Conservation (phyloP, 2,329 filamentous ascomycete species). For the Fusarium xyrophilum region DNA sequence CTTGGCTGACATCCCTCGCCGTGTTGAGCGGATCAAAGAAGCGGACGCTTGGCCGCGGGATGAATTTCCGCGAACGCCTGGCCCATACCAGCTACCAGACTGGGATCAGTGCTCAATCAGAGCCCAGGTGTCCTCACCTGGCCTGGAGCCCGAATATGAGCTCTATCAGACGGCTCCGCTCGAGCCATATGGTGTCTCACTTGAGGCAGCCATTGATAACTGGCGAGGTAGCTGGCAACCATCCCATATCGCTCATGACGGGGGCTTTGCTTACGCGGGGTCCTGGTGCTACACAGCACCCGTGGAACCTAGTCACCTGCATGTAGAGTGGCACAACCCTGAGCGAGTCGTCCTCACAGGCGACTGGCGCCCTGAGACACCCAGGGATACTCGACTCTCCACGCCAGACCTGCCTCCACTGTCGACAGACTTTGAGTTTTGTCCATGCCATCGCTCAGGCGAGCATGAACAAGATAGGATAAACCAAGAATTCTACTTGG, state of each 20-base stretch:
- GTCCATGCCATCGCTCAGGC: constrained; percentile 18
- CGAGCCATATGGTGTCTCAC: constrained; percentile 12
- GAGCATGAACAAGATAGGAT: constrained; percentile 26
- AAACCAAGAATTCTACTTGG: constrained; percentile 34
- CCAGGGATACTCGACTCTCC: constrained; percentile 26
- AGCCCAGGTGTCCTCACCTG: not conserved
- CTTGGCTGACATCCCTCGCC: not conserved
- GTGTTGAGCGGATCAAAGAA: not conserved
- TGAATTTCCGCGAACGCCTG: constrained; percentile 7
- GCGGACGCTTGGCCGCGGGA: not conserved
- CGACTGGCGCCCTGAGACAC: constrained; percentile 27
- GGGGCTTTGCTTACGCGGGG: constrained; percentile 22
- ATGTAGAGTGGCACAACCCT: not conserved
- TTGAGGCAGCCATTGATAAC: not conserved
- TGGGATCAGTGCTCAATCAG: not conserved
- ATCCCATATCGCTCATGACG: not conserved
- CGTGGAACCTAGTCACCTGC: not conserved
- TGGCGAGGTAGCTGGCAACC: not conserved
- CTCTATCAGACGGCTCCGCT: not conserved
- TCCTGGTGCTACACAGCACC: constrained; percentile 30
- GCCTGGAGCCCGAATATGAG: not conserved
- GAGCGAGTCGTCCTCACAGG: constrained; percentile 1
- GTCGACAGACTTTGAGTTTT: constrained; percentile 38
- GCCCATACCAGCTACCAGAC: not conserved
- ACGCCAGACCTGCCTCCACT: constrained; percentile 36